Base-by-base conservation (phyloP, 176 grass and related monocot species). In the Musa acuminata region DNA sequence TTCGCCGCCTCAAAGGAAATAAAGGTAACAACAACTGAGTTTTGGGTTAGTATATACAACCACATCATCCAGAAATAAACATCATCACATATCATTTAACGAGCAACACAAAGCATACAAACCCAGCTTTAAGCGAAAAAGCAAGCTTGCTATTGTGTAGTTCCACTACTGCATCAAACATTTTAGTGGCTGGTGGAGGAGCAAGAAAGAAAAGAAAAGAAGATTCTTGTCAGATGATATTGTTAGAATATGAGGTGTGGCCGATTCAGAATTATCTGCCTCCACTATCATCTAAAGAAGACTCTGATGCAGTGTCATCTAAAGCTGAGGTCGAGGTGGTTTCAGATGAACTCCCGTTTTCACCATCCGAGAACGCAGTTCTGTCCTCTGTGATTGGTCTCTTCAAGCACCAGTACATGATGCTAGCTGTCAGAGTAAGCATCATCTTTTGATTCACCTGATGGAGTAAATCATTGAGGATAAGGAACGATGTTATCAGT, bases 391-490 rank as follows among this genome's bases (percentile, higher is more conserved):
- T 25, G 8, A 76, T 57, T 82, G 94, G 90, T 22, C 80, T 93
- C 85, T 85, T 98, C 80, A 93, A 87, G 84, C 87, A 83, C 94
- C 94, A 98, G 71, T 98, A 91, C 94, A 98, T 98, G 72, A 98
- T 93, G 79, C 88, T 98, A 73, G 94, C 94, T 29, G 88, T 93
- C 78, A 98, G 83, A 19, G 94, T 91, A 55, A 98, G 80, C 71
- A 91, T 89, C 94, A 93, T 98, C 76, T 98, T 98, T 84, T 93
- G 94, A 80, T 93, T 98, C 74, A 98, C 94, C 94, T 98, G 72
- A 78, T 8, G 17, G 25, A 69, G 80, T 21, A 60, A 52, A 51
- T 63, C 11, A 16, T 27, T 12, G 80, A 73, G 22, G 59, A 66
- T 62, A 69, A 19, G 50, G 51, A 48, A 72, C 66, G 58, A 85